Base-by-base conservation (phyloP, 2,329 filamentous ascomycete species). In the Colletotrichum melonis region DNA sequence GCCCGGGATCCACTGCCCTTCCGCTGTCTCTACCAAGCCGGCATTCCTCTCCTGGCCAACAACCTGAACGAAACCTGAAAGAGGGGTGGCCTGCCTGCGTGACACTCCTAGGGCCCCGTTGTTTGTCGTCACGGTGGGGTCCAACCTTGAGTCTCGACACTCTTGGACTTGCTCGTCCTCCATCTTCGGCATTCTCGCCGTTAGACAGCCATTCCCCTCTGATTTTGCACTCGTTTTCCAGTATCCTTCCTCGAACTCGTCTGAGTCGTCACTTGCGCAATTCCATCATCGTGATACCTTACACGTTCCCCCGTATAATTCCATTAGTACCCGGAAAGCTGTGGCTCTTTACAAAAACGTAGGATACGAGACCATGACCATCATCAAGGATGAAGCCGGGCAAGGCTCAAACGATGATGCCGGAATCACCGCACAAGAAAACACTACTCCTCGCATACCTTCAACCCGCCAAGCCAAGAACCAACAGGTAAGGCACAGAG, bases 401-500 rank as follows among this genome's bases (percentile, higher is more conserved):
- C 28, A 72, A n/a, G 63, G 68, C 67, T 63, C 76, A 1, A 75
- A 76, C 63, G 76, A 77, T 68, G 62, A 69, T 38, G 42, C 55
- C 72, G 80, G 81, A 67, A 77, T 79, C 60, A 67, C 77, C 46
- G 76, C 76, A 67, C 81, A 82, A 69, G 82, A 83, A 62, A 83
- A 82, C 69, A 77, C 79, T 52, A 79, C 80, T n/a, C 78, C 80
- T 12, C 80, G 80, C 22, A 77, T 75, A 26, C 76, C 73, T 5
- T 63, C 77, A 3, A 58, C 78, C 16, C 78, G 80, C 5, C 78
- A 78, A 24, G 75, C 78, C 26, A 79, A 28, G 56, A 84, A 84
- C 64, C 80, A 81, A 38, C 82, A 84, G 67, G 77, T 84, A 30
- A 81, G 85, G 16, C 84, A 86, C 74, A 80, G 88, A 69, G 88